phyloP scores from a whole-genome alignment of 2,329 filamentous ascomycete genomes.

The Parafenestella ontariensis region DNA sequence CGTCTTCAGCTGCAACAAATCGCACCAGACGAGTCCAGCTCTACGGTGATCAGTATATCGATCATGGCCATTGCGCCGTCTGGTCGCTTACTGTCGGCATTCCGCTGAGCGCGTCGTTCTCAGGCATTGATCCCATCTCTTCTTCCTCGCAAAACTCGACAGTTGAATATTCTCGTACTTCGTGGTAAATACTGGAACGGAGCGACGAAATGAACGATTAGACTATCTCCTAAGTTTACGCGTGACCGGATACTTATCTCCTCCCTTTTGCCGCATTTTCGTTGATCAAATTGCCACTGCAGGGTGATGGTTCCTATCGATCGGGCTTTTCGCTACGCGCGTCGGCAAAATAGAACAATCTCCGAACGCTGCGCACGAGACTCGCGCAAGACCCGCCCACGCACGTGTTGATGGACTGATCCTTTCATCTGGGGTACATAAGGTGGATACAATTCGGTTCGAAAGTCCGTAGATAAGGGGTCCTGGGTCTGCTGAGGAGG shows the following conservation, averaged over 20 bases:
- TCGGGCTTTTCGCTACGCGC: neutral
- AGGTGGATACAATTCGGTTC: neutral
- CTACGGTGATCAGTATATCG: neutral
- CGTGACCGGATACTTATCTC: neutral
- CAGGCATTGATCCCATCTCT: conserved; percentile 6
- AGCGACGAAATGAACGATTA: neutral
- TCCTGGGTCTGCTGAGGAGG: no score
- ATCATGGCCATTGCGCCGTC: neutral
- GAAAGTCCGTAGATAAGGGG: neutral
- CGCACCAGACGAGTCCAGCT: conserved; percentile 22
- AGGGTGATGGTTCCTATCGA: neutral
- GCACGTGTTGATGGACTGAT: neutral
- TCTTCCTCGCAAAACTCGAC: neutral
- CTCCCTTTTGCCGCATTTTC: neutral
- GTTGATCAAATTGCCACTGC: neutral
- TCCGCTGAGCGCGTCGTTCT: neutral
- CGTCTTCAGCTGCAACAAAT: conserved; percentile 24
- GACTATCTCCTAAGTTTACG: no score
- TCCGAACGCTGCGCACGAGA: neutral
- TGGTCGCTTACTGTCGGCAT: conserved; percentile 4
- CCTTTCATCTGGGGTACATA: neutral
- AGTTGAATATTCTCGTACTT: no score
- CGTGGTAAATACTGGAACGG: neutral
- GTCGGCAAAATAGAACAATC: neutral
- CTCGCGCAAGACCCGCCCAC: neutral